Base-by-base conservation (phyloP, 164 flowering plant species). In the Brasenia schreberi region DNA sequence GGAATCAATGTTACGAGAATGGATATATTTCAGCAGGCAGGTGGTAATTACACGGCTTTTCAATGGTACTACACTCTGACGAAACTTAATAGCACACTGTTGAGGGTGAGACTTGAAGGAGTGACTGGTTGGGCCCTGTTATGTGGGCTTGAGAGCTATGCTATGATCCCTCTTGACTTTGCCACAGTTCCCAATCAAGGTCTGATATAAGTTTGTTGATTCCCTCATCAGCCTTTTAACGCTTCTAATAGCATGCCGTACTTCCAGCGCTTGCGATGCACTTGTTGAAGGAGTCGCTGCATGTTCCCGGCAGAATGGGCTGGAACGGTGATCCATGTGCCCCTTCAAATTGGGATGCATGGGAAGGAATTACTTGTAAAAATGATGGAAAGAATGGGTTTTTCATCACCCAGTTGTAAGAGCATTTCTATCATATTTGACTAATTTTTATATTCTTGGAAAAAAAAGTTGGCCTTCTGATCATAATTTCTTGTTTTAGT, bases 271-370 rank as follows among this genome's bases (percentile, higher is more conserved):
- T 63, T 67, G 97, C 97, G 10, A 89, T 95, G 99, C 79, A 77
- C 70, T 90, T 92, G 62, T 68, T 95, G 76, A 95, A 90, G 70
- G 86, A 84, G 65, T 84, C 99, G 1, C 86, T 95, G 16, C 82
- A 80, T 16, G 72, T 95, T 69, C 97, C 97, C 27, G 96, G 80
- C 64, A 82, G 99, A 80, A 95, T 95, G 99, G 99, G 99, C 65
- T 95, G 99, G 99, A 95, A 95, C 76, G 99, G 99, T 43, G 99
- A 95, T 77, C 99, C 99, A 14, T 95, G 99, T 80, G 94, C 97
- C 42, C 99, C 99, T 67, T 79, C 92, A 18, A 76, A 64, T 66
- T 95, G 97, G 99, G 97, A 95, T 85, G 97, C 97, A 70, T 95
- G 99, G 99, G 99, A 95, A 71, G 99, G 99, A 65, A 89, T 95